phyloP scores from a whole-genome alignment of 768 basidiomycete genomes.

The Gyrodon lividus region DNA sequence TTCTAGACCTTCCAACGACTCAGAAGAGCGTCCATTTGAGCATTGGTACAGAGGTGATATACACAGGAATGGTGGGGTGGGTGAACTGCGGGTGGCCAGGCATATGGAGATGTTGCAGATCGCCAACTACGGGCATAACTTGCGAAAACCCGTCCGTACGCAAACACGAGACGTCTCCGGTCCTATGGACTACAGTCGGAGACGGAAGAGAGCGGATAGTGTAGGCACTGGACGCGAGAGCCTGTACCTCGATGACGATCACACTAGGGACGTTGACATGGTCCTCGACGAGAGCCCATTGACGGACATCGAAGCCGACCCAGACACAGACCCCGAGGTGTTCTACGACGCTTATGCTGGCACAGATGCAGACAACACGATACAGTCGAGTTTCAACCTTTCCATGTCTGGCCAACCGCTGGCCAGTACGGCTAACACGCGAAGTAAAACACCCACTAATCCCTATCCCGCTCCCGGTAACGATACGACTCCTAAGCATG shows the following conservation, averaged over 20 bases:
- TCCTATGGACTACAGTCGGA: constrained; percentile 25
- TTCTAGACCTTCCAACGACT: constrained; percentile 65
- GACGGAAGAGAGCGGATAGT: constrained; percentile 66
- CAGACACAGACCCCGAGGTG: constrained; percentile 38
- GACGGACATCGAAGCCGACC: constrained; percentile 68
- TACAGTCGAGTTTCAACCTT: constrained; percentile 15
- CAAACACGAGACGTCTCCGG: constrained; percentile 26
- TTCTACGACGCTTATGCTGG: constrained; percentile 39
- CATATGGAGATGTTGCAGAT: constrained; percentile 86
- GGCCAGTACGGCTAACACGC: constrained; percentile 26
- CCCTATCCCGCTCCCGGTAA: constrained; percentile 35
- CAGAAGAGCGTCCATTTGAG: constrained; percentile 81
- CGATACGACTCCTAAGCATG: constrained; percentile 41
- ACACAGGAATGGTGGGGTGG: constrained; percentile 85
- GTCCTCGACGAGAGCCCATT: constrained; percentile 76
- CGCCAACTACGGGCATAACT: constrained; percentile 75
- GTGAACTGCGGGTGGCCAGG: constrained; percentile 72
- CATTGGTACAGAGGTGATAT: constrained; percentile 91
- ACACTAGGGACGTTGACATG: constrained; percentile 42
- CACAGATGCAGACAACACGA: constrained; percentile 18
- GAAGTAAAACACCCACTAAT: constrained; percentile 45
- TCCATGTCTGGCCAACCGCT: constrained; percentile 20
- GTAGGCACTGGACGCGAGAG: constrained; percentile 60
- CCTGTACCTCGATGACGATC: constrained; percentile 65
- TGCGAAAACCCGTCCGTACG: constrained; percentile 34